Conservation (phyloP, 208 protist genomes). For the Crithidia mellificae region DNA sequence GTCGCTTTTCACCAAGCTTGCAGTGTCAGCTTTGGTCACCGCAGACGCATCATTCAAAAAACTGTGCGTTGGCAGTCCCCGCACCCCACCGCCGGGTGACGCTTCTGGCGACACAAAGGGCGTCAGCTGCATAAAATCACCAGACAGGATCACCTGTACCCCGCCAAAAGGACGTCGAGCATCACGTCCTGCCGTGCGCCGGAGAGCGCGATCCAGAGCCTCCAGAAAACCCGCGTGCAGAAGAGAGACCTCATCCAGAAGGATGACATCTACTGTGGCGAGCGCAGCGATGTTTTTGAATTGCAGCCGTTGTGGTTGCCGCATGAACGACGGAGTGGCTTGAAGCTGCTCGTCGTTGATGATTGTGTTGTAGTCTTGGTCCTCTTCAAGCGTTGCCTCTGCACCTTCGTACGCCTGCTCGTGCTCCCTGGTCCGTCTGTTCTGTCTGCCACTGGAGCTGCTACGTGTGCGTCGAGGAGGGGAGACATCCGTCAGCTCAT, state of each 20-base stretch:
- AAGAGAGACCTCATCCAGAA: conserved; percentile 94
- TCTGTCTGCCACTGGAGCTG: background rate
- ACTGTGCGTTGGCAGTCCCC: too few species aligned
- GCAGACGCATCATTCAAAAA: too few species aligned
- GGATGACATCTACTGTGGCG: conserved; percentile 43
- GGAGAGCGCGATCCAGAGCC: conserved; percentile 72
- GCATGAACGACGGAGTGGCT: too few species aligned
- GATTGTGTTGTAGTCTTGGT: too few species aligned
- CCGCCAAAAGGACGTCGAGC: conserved; percentile 79
- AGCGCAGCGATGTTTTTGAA: conserved; percentile 24
- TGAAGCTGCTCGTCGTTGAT: too few species aligned
- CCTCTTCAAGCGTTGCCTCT: background rate
- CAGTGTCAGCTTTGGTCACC: too few species aligned
- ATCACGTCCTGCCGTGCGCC: conserved; percentile 41
- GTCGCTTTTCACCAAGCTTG: too few species aligned
- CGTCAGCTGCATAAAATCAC: conserved; percentile 94
- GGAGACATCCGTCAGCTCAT: conserved; percentile 7
- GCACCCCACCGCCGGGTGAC: too few species aligned
- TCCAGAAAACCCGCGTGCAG: conserved; percentile 82
- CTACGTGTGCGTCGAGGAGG: background rate
- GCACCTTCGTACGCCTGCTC: conserved; percentile 10
- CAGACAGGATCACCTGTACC: conserved; percentile 90
- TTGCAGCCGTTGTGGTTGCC: background rate
- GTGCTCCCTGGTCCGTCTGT: conserved; percentile 11
- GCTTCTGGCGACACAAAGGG: conserved; percentile 37